A percentile compares a stretch with the other conserved stretches of the same genome.
phyloP scores from a whole-genome alignment of 2,329 filamentous ascomycete genomes.

The Nemania sp. region DNA sequence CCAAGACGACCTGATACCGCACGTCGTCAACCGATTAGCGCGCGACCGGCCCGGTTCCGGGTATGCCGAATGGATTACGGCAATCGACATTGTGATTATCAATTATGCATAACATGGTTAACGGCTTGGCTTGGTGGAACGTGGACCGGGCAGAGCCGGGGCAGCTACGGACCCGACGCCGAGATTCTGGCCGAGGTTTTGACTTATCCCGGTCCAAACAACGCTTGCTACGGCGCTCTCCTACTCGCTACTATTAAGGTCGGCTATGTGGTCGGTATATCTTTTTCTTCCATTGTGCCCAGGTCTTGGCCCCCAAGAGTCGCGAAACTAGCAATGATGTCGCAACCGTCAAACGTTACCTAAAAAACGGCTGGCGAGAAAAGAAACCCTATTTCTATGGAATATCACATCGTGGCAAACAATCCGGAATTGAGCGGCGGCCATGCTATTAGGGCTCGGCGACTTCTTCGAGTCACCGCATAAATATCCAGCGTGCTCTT shows the following conservation, averaged over 20 bases:
- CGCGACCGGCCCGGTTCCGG: neutral
- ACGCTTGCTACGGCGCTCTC: no score
- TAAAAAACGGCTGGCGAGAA: constrained; percentile 42
- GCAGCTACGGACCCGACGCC: no score
- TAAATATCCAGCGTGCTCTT: neutral
- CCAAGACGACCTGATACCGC: neutral
- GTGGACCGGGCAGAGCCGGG: no score
- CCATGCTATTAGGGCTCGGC: constrained; percentile 39
- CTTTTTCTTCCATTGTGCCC: neutral
- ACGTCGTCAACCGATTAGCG: neutral
- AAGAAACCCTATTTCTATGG: constrained; percentile 48
- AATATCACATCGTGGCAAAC: constrained; percentile 39
- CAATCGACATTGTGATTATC: neutral
- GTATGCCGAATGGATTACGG: neutral
- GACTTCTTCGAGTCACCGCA: constrained; percentile 29
- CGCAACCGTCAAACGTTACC: no score
- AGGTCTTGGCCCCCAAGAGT: neutral
- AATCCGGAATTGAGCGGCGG: constrained; percentile 39
- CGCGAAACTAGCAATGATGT: neutral
- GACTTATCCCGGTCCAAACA: no score
- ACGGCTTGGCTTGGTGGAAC: no score
- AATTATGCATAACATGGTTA: neutral
- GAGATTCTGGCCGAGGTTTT: no score
- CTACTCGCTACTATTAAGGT: no score
- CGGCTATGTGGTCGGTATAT: no score